Percentiles rank a stretch among this genome's conserved stretches.
These are phyloP conservation scores for Canariomyces notabilis DNA, from an alignment of 2,329 filamentous ascomycete genomes.

Conservation along the genomic window DNA sequence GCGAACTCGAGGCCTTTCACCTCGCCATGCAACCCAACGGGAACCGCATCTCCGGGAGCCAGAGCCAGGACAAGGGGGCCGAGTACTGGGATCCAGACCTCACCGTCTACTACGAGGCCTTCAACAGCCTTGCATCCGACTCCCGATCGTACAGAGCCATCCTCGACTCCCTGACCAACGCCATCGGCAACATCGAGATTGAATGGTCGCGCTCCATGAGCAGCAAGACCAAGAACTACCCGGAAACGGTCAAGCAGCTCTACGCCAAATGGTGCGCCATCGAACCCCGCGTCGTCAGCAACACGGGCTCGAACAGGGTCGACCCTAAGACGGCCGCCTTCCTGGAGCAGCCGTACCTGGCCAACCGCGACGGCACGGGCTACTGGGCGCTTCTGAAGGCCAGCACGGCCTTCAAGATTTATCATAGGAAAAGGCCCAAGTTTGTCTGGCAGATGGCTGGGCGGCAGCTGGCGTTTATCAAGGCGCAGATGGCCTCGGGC, in stretches of 20 bases:
- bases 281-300: conserved; percentile 29
- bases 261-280: conserved; percentile 42
- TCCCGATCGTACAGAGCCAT: conserved; percentile 31
- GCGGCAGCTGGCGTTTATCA: conserved; percentile 44
- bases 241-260: conserved; percentile 31
- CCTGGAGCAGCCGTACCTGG: conserved; percentile 28
- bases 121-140: conserved; percentile 28
- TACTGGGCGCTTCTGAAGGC: conserved; percentile 49
- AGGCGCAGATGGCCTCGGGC: conserved; percentile 30
- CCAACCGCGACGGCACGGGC: conserved; percentile 27
- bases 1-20: conserved; percentile 34
- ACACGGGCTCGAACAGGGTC: conserved; percentile 8
- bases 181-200: conserved; percentile 28
- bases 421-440: conserved; percentile 22
- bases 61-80: conserved; percentile 13
- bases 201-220: conserved; percentile 31
- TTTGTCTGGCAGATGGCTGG: conserved; percentile 48
- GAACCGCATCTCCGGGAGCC: neutral
- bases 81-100: conserved; percentile 37
- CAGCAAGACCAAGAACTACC: conserved; percentile 16
- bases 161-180: conserved; percentile 30
- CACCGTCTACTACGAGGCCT: conserved; percentile 30
- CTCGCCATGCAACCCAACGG: conserved; percentile 18
- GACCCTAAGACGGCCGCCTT: conserved; percentile 27
- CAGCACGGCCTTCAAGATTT: conserved; percentile 42